Base-by-base conservation (phyloP, 1,284 basidiomycete genomes). In the Apiotrichum gracile region DNA sequence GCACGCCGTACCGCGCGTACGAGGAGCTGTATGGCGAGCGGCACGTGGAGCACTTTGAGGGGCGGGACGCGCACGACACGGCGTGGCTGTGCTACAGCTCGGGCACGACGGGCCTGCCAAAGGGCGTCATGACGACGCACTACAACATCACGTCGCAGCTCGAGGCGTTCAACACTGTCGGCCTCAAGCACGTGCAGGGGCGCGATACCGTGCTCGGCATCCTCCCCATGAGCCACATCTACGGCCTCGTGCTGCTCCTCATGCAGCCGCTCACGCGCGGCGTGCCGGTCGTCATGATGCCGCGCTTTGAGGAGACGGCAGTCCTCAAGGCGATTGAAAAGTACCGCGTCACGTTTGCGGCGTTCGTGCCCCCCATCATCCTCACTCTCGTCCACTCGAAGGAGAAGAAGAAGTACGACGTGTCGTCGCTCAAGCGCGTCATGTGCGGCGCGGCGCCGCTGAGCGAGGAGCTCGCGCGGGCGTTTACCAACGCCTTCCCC, bases 371-470 rank as follows among this genome's bases (percentile, higher is more conserved):
- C 0, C 91, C 91, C 0, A 84, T 96, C 42, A 76, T 91, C 3
- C 83, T 94, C 40, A 61, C 65, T n/a, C 56, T 76, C 41, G 56
- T 69, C 33, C 57, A 77, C 52, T 73, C 74, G 39, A 69, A 73
- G 78, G 83, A 81, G 14, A 79, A 86, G 2, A 80, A 83, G 45
- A 80, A 86, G 67, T 85, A 86, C 69, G 80, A 91, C 63, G 57
- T 92, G 46, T 80, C 78, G 5, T 80, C 81, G 2, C 68, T 94
- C n/a, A n/a, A n/a, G 7, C 72, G 77, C 19, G 72, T 80, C 8
- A 63, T 91, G 60, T 87, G 83, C 2, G 91, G 88, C 9, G 92
- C 90, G 0, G 91, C 91, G 4, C 90, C 91, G 0, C 78, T 92
- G 5, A 83, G 86, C 2, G 47, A 55, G n/a, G 65, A 69, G 25